Evolutionary conservation across 2,329 filamentous ascomycete genomes (phyloP), one percentile per base, ranked within the genome.

Genomic region (Penicillium griseofulvum): DNA sequence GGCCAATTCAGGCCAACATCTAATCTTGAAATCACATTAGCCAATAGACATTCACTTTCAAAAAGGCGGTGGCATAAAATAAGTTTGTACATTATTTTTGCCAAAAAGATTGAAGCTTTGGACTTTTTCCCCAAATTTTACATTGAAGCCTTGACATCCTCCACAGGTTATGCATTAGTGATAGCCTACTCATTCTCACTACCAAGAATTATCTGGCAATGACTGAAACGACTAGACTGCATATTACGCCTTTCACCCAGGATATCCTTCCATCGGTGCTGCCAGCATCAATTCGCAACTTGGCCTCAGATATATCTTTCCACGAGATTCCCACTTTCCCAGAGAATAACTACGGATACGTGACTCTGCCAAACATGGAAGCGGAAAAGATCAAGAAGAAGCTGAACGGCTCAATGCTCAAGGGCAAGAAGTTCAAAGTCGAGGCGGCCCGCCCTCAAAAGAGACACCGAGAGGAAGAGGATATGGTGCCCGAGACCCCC

Each of bases 301-400:
- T 79, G 43, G 90, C 90, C 19, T 85, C 85, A 58, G 90, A 91
- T 69, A 83, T 97, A 49, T 96, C 92, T n/a, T 97, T 88, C 75
- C 93, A 97, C 74, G 80, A 80, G 5, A 77, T 97, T 62, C 84
- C 91, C 68, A 92, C 92, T 0, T 96, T 96, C 60, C 93, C 93
- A 14, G 94, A 99, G 62, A 88, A 85, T 70, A 87, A 84, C 50
- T 99, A 91, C 84, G 94, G 93, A 53, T 99, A 89, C 76, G 80
- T 97, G 56, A 91, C 95, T 44, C 76, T 99, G 36, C 92, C 92
- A 0, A 76, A 72, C 3, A 83, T 85, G 74, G 91, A 96, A 62
- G 94, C 93, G 10, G 88, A 93, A n/a, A 96, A 91, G 73, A 76
- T 97, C 51, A 91, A 87, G 77, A 93, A 88, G 76, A 97, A 94